These are phyloP conservation scores for Vitis labrusca DNA, from an alignment of 164 flowering plant genomes.

Conservation along the genomic window DNA sequence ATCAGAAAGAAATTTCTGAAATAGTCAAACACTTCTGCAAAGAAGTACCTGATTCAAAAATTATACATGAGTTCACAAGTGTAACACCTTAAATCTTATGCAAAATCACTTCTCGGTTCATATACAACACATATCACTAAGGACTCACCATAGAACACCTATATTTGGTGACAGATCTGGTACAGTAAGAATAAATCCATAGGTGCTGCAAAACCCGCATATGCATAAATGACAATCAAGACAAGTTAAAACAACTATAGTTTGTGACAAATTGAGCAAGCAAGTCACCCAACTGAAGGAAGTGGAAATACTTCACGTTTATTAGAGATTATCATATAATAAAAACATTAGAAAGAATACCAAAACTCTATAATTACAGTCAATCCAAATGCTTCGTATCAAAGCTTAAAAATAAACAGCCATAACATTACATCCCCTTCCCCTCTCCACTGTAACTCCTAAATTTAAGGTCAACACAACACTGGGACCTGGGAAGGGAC, in stretches of 20 bases:
- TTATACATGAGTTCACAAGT: constrained; percentile 2
- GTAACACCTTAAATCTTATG: not conserved
- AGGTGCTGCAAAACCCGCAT: constrained; percentile 62
- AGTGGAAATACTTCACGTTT: no score
- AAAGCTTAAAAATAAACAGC: no score
- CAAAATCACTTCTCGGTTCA: not conserved
- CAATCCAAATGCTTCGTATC: no score
- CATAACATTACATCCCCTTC: no score
- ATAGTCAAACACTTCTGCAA: constrained; percentile 95
- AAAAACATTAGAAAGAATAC: no score
- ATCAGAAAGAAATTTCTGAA: constrained; percentile 86
- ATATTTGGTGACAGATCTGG: constrained; percentile 92
- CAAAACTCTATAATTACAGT: no score
- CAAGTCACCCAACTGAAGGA: no score
- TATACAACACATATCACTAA: constrained; percentile 7
- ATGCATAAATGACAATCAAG: constrained; percentile 1
- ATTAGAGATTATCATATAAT: no score
- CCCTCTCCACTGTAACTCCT: no score
- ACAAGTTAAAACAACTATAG: not conserved
- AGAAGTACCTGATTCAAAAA: constrained; percentile 81
- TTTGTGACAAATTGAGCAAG: no score
- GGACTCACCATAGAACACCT: constrained; percentile 85
- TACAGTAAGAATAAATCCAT: constrained; percentile 88
- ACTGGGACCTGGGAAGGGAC: no score
- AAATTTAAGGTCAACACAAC: no score